These are phyloP conservation scores for Saccharomyces eubayanus DNA, from an alignment of 805 yeast genomes.

Conservation along the genomic window DNA sequence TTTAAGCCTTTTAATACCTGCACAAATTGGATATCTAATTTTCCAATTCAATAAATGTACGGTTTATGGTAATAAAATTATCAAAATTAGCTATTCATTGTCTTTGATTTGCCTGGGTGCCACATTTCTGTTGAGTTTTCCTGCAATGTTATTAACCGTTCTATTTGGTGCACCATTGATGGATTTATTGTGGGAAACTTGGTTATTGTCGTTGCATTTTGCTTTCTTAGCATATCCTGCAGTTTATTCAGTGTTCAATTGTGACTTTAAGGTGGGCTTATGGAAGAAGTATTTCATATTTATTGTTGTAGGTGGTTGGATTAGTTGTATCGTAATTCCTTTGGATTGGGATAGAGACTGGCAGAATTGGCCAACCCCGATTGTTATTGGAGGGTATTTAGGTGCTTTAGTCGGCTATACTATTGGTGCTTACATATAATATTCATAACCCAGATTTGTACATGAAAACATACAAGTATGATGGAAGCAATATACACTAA, in stretches of 20 bases:
- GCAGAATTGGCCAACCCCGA: conserved; percentile 93
- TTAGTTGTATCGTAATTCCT: conserved; percentile 90
- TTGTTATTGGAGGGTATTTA: conserved; percentile 64
- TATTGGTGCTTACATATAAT: conserved; percentile 29
- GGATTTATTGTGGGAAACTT: conserved; percentile 45
- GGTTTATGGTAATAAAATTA: conserved; percentile 28
- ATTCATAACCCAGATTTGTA: background rate
- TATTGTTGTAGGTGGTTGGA: conserved; percentile 66
- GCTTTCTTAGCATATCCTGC: conserved; percentile 56
- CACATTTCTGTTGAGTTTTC: conserved; percentile 19
- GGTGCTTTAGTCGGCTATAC: conserved; percentile 64
- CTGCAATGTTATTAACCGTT: conserved; percentile 35
- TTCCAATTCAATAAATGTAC: conserved; percentile 30
- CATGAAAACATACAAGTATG: background rate
- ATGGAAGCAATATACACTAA: background rate
- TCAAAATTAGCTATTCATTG: conserved; percentile 24
- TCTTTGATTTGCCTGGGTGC: conserved; percentile 20
- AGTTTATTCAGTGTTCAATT: conserved; percentile 45
- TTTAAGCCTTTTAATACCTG: conserved; percentile 23
- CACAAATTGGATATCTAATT: conserved; percentile 32
- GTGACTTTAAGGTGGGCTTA: conserved; percentile 43
- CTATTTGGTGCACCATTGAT: conserved; percentile 78
- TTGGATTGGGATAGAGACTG: conserved; percentile 96
- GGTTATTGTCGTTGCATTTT: conserved; percentile 52
- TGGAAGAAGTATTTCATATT: conserved; percentile 31